These are phyloP conservation scores for Digitaria exilis DNA, from an alignment of 202 grass and related monocot genomes.

Conservation along the genomic window DNA sequence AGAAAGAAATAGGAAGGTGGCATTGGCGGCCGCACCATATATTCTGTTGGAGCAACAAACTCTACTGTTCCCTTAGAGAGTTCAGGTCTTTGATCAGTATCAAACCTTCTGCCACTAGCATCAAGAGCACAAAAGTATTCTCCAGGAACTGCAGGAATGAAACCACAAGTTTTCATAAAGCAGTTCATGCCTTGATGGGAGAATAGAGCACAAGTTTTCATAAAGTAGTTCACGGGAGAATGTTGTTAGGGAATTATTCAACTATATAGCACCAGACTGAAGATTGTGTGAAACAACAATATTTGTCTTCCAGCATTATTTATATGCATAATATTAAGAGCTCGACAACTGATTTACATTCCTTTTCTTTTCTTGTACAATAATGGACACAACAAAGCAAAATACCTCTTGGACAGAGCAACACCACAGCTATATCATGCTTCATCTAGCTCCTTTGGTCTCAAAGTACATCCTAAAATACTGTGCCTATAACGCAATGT, in stretches of 20 bases:
- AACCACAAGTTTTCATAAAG: slow-evolving; percentile 11
- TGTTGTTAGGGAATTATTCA: slow-evolving; percentile 3
- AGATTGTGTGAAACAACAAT: slow-evolving; percentile 5
- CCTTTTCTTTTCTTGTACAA: slow-evolving; percentile 5
- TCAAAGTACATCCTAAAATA: slow-evolving; percentile 11
- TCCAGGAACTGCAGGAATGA: slow-evolving; percentile 67
- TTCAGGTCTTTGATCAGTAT: slow-evolving; percentile 92
- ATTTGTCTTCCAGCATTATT: background rate
- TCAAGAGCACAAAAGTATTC: slow-evolving; percentile 91
- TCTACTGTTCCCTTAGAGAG: slow-evolving; percentile 90
- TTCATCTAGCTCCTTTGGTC: slow-evolving; percentile 14
- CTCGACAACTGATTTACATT: background rate
- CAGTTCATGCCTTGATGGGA: background rate
- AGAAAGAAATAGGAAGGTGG: slow-evolving; percentile 95
- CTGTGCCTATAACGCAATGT: background rate
- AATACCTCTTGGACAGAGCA: slow-evolving; percentile 7
- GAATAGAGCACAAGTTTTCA: slow-evolving; percentile 19
- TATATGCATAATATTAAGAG: background rate
- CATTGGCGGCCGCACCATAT: slow-evolving; percentile 99
- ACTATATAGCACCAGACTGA: slow-evolving; percentile 4
- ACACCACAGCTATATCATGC: background rate
- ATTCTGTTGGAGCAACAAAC: slow-evolving; percentile 95
- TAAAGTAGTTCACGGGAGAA: background rate
- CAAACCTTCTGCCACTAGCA: slow-evolving; percentile 82
- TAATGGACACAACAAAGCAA: background rate